Base-by-base conservation (phyloP, 805 yeast species). In the Candida oleophila region DNA sequence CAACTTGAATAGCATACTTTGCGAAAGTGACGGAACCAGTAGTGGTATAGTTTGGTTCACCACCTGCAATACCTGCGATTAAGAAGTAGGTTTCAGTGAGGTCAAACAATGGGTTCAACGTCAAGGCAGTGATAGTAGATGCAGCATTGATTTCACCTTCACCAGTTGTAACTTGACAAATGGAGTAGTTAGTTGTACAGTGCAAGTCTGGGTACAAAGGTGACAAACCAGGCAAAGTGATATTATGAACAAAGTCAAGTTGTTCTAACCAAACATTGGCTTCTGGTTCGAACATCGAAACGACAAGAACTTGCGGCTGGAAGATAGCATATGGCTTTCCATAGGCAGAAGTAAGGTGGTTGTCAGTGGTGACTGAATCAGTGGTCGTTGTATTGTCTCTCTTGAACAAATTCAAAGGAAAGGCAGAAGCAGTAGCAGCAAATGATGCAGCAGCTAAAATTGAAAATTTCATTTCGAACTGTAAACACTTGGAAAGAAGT, bases 131-230 rank as follows among this genome's bases (percentile, higher is more conserved):
- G 48, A 82, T 59, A 20, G 85, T 69, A 21, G 81, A 51, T 14
- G 87, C 87, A 34, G 87, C 87, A 55, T 83, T 83, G 53, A 81
- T 75, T 60, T 82, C 87, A 52, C 82, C 83, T 65, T 82, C 87
- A 45, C 88, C 88, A n/a, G 84, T 78, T 39, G 85, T 80, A 45
- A 82, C 57, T 57, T 80, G 82, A 69, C 87, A 82, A 22, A 83
- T 60, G 22, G 76, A 60, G 65, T 72, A 76, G 65, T 80, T 70
- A 32, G 66, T 55, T 47, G 74, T 75, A 64, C 87, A 82, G 66
- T 76, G 80, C 43, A 83, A 68, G 18, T 69, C 56, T 30, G 86
- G 85, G 68, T 73, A 82, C 30, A 74, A 51, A 22, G 85, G 85
- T 15, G 86, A 80, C 45, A 83, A 67, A 41, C 88, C 87, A n/a